These are phyloP conservation scores for Paraglomus occultum DNA, from an alignment of 192 early-diverging fungal genomes.

Conservation along the genomic window DNA sequence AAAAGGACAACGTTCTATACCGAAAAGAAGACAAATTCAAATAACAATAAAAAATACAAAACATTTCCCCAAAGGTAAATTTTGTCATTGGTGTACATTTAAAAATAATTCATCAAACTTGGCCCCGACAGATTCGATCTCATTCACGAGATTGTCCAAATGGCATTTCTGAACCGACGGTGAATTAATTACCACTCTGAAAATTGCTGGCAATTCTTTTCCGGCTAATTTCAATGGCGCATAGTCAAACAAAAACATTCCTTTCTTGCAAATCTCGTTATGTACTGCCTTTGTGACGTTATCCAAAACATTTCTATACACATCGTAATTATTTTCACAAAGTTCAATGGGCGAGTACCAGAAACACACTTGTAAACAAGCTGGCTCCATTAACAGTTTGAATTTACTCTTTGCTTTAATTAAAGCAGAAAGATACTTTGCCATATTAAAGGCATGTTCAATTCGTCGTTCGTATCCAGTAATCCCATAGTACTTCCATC, in stretches of 20 bases:
- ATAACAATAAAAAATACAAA: too few species aligned
- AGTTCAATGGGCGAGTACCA: conserved; percentile 62
- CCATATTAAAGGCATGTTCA: conserved; percentile 54
- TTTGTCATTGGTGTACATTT: too few species aligned
- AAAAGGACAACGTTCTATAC: too few species aligned
- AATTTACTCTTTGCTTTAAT: conserved; percentile 37
- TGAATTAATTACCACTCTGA: conserved; percentile 70
- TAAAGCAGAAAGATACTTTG: conserved; percentile 43
- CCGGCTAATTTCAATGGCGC: conserved; percentile 42
- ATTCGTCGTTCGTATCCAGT: conserved; percentile 57
- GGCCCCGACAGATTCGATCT: conserved; percentile 54
- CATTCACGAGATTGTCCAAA: conserved; percentile 47
- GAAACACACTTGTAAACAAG: conserved; percentile 64
- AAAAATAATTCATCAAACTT: too few species aligned
- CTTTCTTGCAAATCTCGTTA: conserved; percentile 40
- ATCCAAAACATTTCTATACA: conserved; percentile 40
- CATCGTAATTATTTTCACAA: conserved; percentile 25
- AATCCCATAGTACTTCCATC: conserved; percentile 74
- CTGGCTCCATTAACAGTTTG: conserved; percentile 37
- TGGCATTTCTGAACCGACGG: conserved; percentile 54
- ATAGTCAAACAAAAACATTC: conserved; percentile 71
- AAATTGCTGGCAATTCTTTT: conserved; percentile 54
- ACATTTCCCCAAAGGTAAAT: too few species aligned
- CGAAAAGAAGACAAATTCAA: too few species aligned
- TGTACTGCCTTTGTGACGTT: conserved; percentile 46